These are phyloP conservation scores for Magnolia sinica DNA, from an alignment of 164 flowering plant genomes.

Conservation along the genomic window DNA sequence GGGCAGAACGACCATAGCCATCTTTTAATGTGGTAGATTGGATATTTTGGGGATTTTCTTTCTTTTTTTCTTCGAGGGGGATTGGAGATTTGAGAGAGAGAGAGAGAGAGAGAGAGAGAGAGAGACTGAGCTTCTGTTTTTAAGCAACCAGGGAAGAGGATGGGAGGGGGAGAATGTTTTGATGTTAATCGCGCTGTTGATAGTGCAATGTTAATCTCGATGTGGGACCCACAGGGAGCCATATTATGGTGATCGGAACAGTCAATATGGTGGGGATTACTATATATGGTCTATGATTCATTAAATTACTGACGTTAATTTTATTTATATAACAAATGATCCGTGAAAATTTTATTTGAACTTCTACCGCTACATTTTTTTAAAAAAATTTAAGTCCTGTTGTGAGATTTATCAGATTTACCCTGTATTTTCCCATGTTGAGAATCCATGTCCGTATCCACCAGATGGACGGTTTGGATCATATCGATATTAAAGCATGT, in stretches of 20 bases:
- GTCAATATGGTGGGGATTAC: too few species aligned
- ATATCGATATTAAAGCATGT: too few species aligned
- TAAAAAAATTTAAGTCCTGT: not conserved
- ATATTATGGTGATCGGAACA: too few species aligned
- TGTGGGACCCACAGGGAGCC: too few species aligned
- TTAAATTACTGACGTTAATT: not conserved
- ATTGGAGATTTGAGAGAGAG: not conserved
- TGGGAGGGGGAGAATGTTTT: not conserved
- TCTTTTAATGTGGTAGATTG: not conserved
- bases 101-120: not conserved
- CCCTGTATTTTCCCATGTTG: too few species aligned
- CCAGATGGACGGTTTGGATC: not conserved
- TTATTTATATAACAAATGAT: not conserved
- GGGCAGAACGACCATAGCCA: slow-evolving; percentile 18
- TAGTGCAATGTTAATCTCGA: not conserved
- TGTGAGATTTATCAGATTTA: not conserved
- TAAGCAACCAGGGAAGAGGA: too few species aligned
- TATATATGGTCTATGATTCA: not conserved
- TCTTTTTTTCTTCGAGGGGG: not conserved
- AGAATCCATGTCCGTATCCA: too few species aligned
- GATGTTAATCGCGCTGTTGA: not conserved
- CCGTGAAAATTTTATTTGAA: not conserved
- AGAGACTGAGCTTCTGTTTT: too few species aligned
- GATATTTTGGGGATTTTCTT: not conserved
- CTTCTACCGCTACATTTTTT: not conserved